Base-by-base conservation (phyloP, 306 rosid genomes). In the Gastrolobium villosum region DNA sequence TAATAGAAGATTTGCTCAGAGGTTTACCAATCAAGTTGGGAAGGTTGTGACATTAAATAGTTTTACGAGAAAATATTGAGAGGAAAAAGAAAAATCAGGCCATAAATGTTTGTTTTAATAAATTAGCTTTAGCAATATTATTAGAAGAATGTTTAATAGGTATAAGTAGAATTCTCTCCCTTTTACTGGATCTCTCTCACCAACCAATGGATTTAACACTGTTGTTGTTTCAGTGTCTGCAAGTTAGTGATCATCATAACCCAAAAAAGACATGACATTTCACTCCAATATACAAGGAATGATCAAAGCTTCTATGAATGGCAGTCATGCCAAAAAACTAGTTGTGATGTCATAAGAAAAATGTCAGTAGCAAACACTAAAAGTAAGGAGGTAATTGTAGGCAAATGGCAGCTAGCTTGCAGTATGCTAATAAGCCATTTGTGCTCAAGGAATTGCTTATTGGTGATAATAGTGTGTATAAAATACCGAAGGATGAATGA, bases 391-490 rank as follows among this genome's bases (percentile, higher is more conserved):
- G 74, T 4, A 55, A 55, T 65, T 56, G 32, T 26, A 30, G 10
- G 10, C 39, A 10, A 57, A 57, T 15, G 71, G 39, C 6, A 32
- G 20, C 46, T 13, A 26, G 65, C 32, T 50, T 64, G 71, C 9
- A 36, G 64, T 46, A 50, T 26, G 32, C 32, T 26, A 28, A 28
- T 20, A 35, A 46, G 30, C 34, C 63, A 14, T 31, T 53, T 31
- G 41, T 72, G 46, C 14, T 45, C 8, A 15, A 43, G 79, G 55
- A 70, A 80, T 28, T 70, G 74, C 65, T 53, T 43, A 41, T 5
- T 32, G 41, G 49, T 13, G 44, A 60, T 44, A 46, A 30, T 48
- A 64, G 41, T 4, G 57, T 55, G 45, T 49, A 76, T 20, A 50
- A 13, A 34, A 13, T 52, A 7, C 34, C 10, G 7, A 1, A 63